These are phyloP conservation scores for Pleurotus giganteus DNA, from an alignment of 768 basidiomycete species.

Conservation along the genomic window DNA sequence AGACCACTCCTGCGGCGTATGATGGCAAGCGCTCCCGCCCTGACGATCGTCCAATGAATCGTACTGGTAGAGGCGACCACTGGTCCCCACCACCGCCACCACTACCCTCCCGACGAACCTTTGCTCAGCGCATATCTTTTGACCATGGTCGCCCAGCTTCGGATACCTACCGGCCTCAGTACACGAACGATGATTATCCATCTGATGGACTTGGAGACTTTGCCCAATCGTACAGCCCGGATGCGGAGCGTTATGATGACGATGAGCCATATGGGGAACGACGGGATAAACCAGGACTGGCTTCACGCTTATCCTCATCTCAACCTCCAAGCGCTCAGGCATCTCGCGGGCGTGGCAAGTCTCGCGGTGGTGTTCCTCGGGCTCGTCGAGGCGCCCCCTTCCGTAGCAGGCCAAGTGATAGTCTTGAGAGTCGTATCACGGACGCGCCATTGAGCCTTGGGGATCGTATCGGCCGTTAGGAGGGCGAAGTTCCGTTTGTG, in stretches of 20 bases:
- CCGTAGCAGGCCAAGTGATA: not conserved
- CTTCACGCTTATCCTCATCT: not conserved
- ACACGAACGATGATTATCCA: too few relatives aligned
- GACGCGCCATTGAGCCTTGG: conserved; percentile 1
- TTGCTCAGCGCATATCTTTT: not conserved
- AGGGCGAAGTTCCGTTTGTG: not conserved
- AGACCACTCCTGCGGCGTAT: not conserved
- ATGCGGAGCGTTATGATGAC: not conserved
- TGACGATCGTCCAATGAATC: not conserved
- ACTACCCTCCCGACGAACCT: not conserved
- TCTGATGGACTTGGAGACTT: too few relatives aligned
- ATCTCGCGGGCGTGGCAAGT: not conserved
- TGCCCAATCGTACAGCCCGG: too few relatives aligned
- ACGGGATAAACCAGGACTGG: not conserved
- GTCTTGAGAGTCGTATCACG: conserved; percentile 5
- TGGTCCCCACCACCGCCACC: not conserved
- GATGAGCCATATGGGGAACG: not conserved
- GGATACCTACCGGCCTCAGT: too few relatives aligned
- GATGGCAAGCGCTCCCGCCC: conserved; percentile 1
- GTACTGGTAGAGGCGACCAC: not conserved
- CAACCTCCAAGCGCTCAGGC: not conserved
- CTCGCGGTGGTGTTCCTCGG: not conserved
- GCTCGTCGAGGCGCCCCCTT: not conserved
- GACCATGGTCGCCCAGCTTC: too few relatives aligned
- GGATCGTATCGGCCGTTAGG: not conserved